Percentiles rank a stretch among this genome's conserved stretches.
These are phyloP conservation scores for Phoma sp. DNA, from an alignment of 2,329 filamentous ascomycete species.

Conservation along the genomic window DNA sequence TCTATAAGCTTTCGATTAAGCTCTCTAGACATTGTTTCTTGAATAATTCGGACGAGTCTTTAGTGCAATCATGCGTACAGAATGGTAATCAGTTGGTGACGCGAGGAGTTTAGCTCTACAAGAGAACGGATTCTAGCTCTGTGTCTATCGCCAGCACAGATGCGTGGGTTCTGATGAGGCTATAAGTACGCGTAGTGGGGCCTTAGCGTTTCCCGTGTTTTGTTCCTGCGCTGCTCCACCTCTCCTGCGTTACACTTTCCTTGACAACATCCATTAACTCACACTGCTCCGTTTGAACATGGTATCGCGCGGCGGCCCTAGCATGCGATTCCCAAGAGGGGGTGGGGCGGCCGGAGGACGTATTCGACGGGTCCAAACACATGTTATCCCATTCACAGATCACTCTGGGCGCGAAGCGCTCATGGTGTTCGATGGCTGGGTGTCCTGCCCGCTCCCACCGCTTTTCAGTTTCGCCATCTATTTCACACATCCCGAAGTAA, in stretches of 20 bases:
- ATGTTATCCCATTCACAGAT: constrained; percentile 20
- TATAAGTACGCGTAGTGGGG: background rate
- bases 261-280: constrained; percentile 2
- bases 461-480: constrained; percentile 21
- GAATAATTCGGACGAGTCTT: too few relatives aligned
- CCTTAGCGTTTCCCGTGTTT: constrained; percentile 3
- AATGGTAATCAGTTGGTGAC: too few relatives aligned
- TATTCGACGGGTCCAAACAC: constrained; percentile 17
- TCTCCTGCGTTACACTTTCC: constrained; percentile 5
- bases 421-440: constrained; percentile 10
- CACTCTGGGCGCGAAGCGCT: constrained; percentile 14
- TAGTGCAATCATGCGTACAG: too few relatives aligned
- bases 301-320: constrained; percentile 9
- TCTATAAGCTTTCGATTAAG: too few relatives aligned
- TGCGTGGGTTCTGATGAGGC: too few relatives aligned
- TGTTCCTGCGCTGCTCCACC: constrained; percentile 5
- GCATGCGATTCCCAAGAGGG: constrained; percentile 11
- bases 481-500: constrained; percentile 18
- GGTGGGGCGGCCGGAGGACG: constrained; percentile 7
- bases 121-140: too few relatives aligned
- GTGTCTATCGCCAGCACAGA: too few relatives aligned
- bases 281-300: constrained; percentile 9
- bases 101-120: too few relatives aligned
- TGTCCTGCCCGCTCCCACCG: constrained; percentile 18
- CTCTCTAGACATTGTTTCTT: too few relatives aligned